phyloP scores from a whole-genome alignment of 257 asterid species.

The Solanum ossicruentum region DNA sequence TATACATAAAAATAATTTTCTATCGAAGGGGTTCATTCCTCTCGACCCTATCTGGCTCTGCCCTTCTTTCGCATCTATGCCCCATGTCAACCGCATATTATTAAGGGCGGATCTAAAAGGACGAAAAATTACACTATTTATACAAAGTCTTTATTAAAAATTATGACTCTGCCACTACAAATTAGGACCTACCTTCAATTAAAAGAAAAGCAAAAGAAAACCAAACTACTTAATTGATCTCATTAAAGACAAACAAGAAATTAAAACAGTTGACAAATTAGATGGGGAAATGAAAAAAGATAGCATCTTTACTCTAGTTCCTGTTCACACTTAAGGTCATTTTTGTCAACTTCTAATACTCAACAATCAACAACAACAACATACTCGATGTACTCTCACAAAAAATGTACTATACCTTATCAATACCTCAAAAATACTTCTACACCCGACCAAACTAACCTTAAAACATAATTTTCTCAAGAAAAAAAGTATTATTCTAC shows the following conservation, averaged over 20 bases:
- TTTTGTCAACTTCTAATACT: neutral
- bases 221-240: neutral
- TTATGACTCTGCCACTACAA: rapidly evolving
- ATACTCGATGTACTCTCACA: no score
- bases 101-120: neutral
- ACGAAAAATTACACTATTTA: neutral
- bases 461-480: neutral
- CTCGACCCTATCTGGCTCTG: neutral
- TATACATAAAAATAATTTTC: no score
- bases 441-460: neutral
- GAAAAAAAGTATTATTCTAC: neutral
- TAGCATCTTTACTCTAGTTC: neutral
- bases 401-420: no score
- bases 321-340: neutral
- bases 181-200: neutral
- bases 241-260: neutral
- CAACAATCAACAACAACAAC: neutral
- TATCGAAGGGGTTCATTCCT: no score
- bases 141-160: neutral
- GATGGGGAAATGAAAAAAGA: neutral
- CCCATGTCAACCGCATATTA: neutral
- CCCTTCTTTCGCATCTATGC: neutral
- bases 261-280: neutral
- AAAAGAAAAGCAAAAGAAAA: neutral
- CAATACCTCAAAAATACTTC: neutral